phyloP scores from a whole-genome alignment of 2,329 filamentous ascomycete genomes.

The Blastomyces emzantsi region DNA sequence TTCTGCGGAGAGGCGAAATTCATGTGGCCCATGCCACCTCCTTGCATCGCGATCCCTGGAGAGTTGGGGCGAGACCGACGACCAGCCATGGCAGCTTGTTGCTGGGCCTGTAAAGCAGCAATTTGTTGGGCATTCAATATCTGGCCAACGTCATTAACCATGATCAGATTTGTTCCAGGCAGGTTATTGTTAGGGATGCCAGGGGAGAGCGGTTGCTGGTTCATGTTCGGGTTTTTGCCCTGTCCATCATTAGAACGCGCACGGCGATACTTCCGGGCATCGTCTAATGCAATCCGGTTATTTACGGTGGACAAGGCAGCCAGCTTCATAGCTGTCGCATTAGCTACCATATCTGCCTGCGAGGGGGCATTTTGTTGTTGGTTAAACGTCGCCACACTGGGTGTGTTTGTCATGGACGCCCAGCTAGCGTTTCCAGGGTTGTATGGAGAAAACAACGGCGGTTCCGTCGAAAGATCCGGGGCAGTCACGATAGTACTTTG shows the following conservation, averaged over 20 bases:
- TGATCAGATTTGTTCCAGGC: slow-evolving; percentile 69
- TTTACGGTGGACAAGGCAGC: slow-evolving; percentile 95
- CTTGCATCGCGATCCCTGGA: slow-evolving; percentile 75
- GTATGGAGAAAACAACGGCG: slow-evolving; percentile 76
- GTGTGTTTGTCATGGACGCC: slow-evolving; percentile 98
- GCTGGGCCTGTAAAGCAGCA: slow-evolving; percentile 66
- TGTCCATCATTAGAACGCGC: slow-evolving; percentile 76
- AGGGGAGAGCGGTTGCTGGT: slow-evolving; percentile 56
- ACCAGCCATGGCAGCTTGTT: slow-evolving; percentile 43
- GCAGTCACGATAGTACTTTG: slow-evolving; percentile 76
- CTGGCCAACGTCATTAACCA: slow-evolving; percentile 92
- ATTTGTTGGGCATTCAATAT: slow-evolving; percentile 78
- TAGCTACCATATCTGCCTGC: slow-evolving; percentile 96
- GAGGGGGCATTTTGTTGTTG: slow-evolving; percentile 42
- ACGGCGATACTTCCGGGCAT: slow-evolving; percentile 91
- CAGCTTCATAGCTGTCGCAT: slow-evolving; percentile 97
- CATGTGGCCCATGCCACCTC: slow-evolving; percentile 44
- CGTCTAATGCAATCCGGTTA: slow-evolving; percentile 93
- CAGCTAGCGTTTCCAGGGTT: slow-evolving; percentile 78
- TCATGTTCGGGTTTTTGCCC: slow-evolving; percentile 34
- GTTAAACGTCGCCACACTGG: slow-evolving; percentile 82
- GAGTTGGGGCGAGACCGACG: slow-evolving; percentile 76
- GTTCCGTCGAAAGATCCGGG: slow-evolving; percentile 58
- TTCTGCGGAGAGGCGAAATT: slow-evolving; percentile 82
- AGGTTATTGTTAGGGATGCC: slow-evolving; percentile 55